Evolutionary conservation across 305 asterid genomes (phyloP), one percentile per base, ranked within the genome.

Genomic region (Rubia occidens): DNA sequence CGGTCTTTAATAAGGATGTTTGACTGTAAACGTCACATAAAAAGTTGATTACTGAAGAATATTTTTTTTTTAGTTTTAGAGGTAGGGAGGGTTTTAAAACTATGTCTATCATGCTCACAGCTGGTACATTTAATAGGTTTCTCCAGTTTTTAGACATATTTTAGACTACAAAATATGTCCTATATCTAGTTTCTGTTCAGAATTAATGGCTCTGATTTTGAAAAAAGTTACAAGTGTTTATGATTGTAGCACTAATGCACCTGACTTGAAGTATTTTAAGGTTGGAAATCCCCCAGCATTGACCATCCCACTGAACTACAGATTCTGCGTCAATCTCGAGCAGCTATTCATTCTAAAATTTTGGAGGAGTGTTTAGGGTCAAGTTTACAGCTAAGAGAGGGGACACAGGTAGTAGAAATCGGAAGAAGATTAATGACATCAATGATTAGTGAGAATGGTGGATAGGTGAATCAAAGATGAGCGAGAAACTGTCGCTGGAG

Each of bases 381-480:
- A 81, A 78, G 72, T 77, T 76, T 17, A 72, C 60, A 17, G 74
- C 60, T 11, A 78, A 74, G 75, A 69, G 45, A 35, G 82, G 67
- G 44, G 21, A 64, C 6, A 63, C 37, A 43, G 78, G 76, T 62
- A 80, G 64, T 60, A 74, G 76, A 75, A 78, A 66, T 74, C 60
- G 70, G 66, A 66, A 15, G 70, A 77, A 62, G 69, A 68, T 43
- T 5, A 62, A 70, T n/a, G 88, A 74, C 76, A 67, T 83, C 7
- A 64, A 54, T 67, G 73, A 61, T 17, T 85, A 82, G 69, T 59
- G 76, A 18, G 96, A 89, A 21, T 89, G 96, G 96, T 89, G 98
- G 98, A 77, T 72, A 35, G 96, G 96, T 18, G 76, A 88, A 73
- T 89, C 96, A 1, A 92, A 87, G n/a, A 64, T 90, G 80, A 85